phyloP scores from a whole-genome alignment of 2,329 filamentous ascomycete genomes.

The Fusarium brachygibbosum region DNA sequence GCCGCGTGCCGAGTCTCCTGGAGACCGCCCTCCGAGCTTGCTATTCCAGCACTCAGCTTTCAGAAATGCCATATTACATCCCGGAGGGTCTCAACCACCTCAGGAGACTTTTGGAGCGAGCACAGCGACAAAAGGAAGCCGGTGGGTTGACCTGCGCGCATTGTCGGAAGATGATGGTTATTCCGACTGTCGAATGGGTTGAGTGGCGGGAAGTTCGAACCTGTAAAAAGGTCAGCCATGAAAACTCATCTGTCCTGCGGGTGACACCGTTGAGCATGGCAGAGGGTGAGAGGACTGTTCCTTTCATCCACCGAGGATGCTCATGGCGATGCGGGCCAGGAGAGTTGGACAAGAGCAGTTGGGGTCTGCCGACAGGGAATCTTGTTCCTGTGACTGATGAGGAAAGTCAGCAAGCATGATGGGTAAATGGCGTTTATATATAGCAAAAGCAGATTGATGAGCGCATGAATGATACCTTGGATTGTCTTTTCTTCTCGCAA shows the following conservation, averaged over 20 bases:
- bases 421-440: slow-evolving; percentile 20
- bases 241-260: slow-evolving; percentile 21
- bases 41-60: slow-evolving; percentile 58
- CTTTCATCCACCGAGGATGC: slow-evolving; percentile 63
- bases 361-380: slow-evolving; percentile 44
- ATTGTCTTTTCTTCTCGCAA: neutral
- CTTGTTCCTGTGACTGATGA: slow-evolving; percentile 26
- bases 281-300: slow-evolving; percentile 57
- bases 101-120: slow-evolving; percentile 56
- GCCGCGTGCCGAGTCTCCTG: slow-evolving; percentile 63
- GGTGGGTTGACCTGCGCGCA: slow-evolving; percentile 67
- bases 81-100: slow-evolving; percentile 59
- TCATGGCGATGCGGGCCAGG: slow-evolving; percentile 63
- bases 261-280: slow-evolving; percentile 50
- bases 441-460: slow-evolving; percentile 31
- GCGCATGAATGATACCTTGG: slow-evolving; percentile 28
- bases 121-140: slow-evolving; percentile 58
- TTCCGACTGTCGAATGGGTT: slow-evolving; percentile 70
- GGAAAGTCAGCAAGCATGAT: slow-evolving; percentile 12
- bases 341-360: slow-evolving; percentile 22
- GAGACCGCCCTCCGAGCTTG: slow-evolving; percentile 65
- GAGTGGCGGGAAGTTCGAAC: slow-evolving; percentile 68
- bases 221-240: slow-evolving; percentile 24
- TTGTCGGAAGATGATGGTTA: slow-evolving; percentile 63
- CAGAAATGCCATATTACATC: slow-evolving; percentile 60